Evolutionary conservation across 495 filamentous ascomycete species (phyloP), one percentile per base, ranked within the genome.

Genomic region (Hypoxylon fragiforme): DNA sequence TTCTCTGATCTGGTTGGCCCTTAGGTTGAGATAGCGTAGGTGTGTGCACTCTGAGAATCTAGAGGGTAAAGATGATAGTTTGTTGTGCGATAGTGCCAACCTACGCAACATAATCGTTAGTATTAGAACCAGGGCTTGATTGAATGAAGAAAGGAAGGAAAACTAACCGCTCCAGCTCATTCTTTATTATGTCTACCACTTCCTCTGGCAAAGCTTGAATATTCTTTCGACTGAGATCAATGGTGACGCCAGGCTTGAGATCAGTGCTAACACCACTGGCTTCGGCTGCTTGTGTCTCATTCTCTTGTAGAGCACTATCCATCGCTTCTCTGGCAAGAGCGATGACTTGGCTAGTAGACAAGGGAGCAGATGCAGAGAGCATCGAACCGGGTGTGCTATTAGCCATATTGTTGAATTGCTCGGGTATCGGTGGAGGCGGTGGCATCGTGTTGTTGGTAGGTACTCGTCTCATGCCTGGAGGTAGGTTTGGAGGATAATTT

Each of bases 21-120:
- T 79, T 43, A 96, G 85, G 63, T 98, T 98, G n/a, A 98, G 84
- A 65, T 98, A 98, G 32, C 89, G 89, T 38, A 98, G 79, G 47
- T 89, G 87, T 24, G 81, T 87, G 70, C 94, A 95, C 61, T 90
- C 86, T n/a, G 87, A 80, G 58, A 98, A 90, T 24, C 88, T 83
- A 24, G 82, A 74, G 0, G 92, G 90, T 44, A 98, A 85, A 26
- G 85, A 82, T 26, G 85, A 79, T 14, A 96, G 73, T 42, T 85
- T 85, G 68, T 98, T 98, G 71, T 96, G 90, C 12, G 91, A 91
- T 40, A 96, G 74, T 14, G 91, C 92, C 39, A 96, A 81, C 62
- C 91, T 96, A 48, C 14, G 16, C 8, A 38, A 24, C 28, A 47
- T 22, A n/a, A n/a, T n/a, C n/a, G n/a, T n/a, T n/a, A n/a, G n/a